These are phyloP conservation scores for Rasamsonia emersonii DNA, from an alignment of 2,329 filamentous ascomycete genomes.

Conservation along the genomic window DNA sequence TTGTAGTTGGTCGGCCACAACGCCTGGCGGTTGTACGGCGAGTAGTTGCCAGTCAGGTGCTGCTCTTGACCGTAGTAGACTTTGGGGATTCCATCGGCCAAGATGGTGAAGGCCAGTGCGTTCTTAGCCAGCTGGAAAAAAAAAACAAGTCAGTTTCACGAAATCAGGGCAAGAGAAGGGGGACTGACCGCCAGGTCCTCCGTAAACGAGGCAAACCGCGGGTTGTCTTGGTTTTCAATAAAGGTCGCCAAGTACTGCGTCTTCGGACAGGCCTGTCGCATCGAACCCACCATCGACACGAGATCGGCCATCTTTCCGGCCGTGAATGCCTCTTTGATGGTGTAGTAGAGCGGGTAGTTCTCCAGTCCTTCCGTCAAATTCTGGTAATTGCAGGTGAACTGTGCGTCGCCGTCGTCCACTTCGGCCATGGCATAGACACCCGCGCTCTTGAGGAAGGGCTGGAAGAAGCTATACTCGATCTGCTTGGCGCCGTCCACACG, in stretches of 20 bases:
- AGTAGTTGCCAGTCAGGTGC: conserved; percentile 40
- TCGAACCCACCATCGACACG: conserved; percentile 9
- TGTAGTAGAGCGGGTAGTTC: conserved; percentile 31
- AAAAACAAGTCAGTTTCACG: neutral
- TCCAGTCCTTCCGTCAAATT: conserved; percentile 29
- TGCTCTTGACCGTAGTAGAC: conserved; percentile 58
- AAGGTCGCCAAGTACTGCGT: conserved; percentile 41
- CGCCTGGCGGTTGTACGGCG: conserved; percentile 43
- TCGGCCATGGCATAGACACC: conserved; percentile 39
- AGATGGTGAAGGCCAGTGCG: conserved; percentile 49
- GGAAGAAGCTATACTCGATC: conserved; percentile 32
- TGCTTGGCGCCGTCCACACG: conserved; percentile 40
- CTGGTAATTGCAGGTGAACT: conserved; percentile 31
- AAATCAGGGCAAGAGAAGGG: neutral
- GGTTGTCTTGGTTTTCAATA: conserved; percentile 51
- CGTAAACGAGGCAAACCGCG: conserved; percentile 44
- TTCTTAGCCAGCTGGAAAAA: conserved; percentile 44
- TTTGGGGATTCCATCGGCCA: conserved; percentile 50
- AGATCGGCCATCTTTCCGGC: conserved; percentile 16
- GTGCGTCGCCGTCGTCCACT: conserved; percentile 26
- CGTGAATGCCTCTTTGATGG: conserved; percentile 18
- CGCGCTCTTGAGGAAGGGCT: conserved; percentile 20
- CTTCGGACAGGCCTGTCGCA: conserved; percentile 23
- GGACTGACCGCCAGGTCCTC: conserved; percentile 36
- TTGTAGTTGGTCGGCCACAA: conserved; percentile 45